These are phyloP conservation scores for Suhomyces guaymorum DNA, from an alignment of 1,139 yeast genomes.

Conservation along the genomic window DNA sequence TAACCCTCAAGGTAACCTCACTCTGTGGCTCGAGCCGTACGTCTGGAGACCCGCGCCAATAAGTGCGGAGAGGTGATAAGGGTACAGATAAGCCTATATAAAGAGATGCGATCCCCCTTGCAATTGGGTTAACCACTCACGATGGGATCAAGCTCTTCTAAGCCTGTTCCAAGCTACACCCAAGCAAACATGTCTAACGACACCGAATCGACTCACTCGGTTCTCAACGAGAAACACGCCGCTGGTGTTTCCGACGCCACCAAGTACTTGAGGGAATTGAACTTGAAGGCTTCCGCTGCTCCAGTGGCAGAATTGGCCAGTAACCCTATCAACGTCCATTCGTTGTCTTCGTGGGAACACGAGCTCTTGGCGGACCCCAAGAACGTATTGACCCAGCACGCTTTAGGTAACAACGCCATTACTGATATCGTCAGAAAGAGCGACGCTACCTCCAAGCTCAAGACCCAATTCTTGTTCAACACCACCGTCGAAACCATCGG, in stretches of 20 bases:
- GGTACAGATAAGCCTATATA: not conserved
- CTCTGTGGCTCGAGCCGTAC: slow-evolving; percentile 5
- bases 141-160: slow-evolving; percentile 22
- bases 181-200: not conserved
- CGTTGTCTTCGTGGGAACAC: slow-evolving; percentile 46
- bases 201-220: slow-evolving; percentile 3
- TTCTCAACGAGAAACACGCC: slow-evolving; percentile 17
- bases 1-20: slow-evolving; percentile 1
- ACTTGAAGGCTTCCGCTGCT: slow-evolving; percentile 13
- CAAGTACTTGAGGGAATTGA: slow-evolving; percentile 7
- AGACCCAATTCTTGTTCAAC: slow-evolving; percentile 57
- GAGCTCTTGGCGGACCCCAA: slow-evolving; percentile 52
- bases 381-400: slow-evolving; percentile 59
- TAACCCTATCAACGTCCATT: slow-evolving; percentile 10
- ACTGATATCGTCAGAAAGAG: slow-evolving; percentile 45
- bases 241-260: slow-evolving; percentile 8
- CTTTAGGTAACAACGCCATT: slow-evolving; percentile 54
- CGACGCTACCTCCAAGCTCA: slow-evolving; percentile 20
- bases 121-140: not conserved
- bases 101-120: slow-evolving; percentile 1
- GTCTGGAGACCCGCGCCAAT: not conserved
- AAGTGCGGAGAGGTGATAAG: not conserved
- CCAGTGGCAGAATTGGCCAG: slow-evolving; percentile 1
- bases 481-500: slow-evolving; percentile 64
- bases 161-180: slow-evolving; percentile 7